Conservation (phyloP, 257 asterid genomes). For the Gentiana macrophylla region DNA sequence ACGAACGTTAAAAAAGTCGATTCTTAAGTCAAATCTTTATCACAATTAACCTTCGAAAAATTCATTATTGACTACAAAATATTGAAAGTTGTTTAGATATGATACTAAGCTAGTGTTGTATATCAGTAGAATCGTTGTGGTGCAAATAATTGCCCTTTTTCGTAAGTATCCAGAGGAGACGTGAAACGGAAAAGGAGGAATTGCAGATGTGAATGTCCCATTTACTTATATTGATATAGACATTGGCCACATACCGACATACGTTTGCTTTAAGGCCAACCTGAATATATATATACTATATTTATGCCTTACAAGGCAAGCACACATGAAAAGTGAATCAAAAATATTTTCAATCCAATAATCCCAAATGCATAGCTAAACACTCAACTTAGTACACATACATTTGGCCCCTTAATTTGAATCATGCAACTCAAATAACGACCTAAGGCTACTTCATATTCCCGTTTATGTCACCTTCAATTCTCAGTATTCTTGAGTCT, state of each 20-base stretch:
- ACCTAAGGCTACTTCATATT: constrained; percentile 9
- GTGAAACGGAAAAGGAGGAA: no score
- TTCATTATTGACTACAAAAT: no score
- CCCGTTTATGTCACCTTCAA: constrained; percentile 19
- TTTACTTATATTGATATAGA: constrained; percentile 15
- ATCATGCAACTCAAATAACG: constrained; percentile 17
- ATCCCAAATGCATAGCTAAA: not conserved
- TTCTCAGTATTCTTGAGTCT: constrained; percentile 5
- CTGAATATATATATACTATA: constrained; percentile 1
- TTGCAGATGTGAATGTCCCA: not conserved
- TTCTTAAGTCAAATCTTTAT: no score
- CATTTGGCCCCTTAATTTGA: constrained; percentile 24
- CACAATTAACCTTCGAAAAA: no score
- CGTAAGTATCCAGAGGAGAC: no score
- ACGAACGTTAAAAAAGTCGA: no score
- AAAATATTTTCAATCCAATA: not conserved
- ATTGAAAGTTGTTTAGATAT: no score
- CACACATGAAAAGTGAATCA: constrained; percentile 4
- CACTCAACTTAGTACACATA: constrained; percentile 1
- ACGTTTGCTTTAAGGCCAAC: constrained; percentile 35
- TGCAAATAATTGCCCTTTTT: no score
- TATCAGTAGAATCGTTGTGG: no score
- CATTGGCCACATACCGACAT: constrained; percentile 2
- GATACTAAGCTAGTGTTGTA: no score
- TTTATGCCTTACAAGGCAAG: constrained; percentile 25